These are phyloP conservation scores for Leishmania turanica DNA, from an alignment of 208 protist species.

Conservation along the genomic window DNA sequence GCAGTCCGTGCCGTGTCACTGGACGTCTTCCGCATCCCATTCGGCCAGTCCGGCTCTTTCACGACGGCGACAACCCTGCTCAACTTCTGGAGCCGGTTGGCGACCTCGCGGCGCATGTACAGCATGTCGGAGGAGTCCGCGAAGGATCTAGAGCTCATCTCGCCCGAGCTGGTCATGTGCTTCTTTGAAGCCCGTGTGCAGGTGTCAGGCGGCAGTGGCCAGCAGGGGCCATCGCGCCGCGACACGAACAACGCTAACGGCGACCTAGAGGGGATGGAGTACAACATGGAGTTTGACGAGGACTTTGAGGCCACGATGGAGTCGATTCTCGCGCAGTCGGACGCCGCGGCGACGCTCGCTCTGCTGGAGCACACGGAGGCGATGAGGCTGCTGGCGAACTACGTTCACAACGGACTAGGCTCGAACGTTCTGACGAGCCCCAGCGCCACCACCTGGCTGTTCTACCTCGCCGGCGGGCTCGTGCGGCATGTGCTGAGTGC, in stretches of 20 bases:
- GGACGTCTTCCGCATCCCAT: conserved; percentile 69
- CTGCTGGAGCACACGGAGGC: conserved; percentile 49
- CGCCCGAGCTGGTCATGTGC: conserved; percentile 39
- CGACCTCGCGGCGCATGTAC: conserved; percentile 66
- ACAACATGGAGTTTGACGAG: conserved; percentile 34
- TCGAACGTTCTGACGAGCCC: conserved; percentile 55
- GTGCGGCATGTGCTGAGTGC: conserved; percentile 51
- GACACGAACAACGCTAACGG: conserved; percentile 8
- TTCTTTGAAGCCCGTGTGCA: conserved; percentile 65
- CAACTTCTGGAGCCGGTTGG: conserved; percentile 70
- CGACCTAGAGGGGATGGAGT: conserved; percentile 16
- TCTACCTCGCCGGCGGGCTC: conserved; percentile 68
- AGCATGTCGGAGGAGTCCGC: conserved; percentile 30
- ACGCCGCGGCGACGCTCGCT: conserved; percentile 48
- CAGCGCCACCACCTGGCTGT: conserved; percentile 77
- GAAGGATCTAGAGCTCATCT: conserved; percentile 57
- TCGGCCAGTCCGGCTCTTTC: conserved; percentile 74
- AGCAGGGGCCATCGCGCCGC: not conserved
- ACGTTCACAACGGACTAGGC: conserved; percentile 53
- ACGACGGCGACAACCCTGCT: conserved; percentile 65
- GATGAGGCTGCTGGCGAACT: conserved; percentile 53
- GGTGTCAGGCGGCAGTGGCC: conserved; percentile 6
- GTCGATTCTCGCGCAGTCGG: conserved; percentile 56
- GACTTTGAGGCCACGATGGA: conserved; percentile 57
- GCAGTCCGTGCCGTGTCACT: conserved; percentile 47